Evolutionary conservation across 257 asterid genomes (phyloP).

Genomic region (Lycium barbarum): DNA sequence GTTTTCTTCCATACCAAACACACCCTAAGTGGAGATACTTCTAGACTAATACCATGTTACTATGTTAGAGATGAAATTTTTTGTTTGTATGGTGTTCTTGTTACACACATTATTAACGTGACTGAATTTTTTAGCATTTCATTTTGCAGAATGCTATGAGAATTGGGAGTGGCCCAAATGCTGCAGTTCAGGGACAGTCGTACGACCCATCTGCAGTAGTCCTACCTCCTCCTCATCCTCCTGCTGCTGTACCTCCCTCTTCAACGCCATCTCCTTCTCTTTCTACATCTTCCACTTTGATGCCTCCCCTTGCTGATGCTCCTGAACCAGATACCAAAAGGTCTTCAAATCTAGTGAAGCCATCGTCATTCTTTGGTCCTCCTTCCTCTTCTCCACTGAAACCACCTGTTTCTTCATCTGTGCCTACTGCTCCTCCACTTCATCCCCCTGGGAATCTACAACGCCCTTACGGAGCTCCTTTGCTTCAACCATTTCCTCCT

Average conservation of each 20-base stretch:
- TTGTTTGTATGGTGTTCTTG: constrained; percentile 10
- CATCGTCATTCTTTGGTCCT: constrained; percentile 78
- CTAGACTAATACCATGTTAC: not conserved
- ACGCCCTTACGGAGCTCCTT: constrained; percentile 84
- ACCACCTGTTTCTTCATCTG: constrained; percentile 73
- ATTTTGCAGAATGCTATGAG: constrained; percentile 67
- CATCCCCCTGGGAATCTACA: constrained; percentile 62
- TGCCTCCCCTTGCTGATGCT: constrained; percentile 63
- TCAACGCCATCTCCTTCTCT: constrained; percentile 49
- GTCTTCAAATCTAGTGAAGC: constrained; percentile 79
- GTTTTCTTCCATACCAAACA: too few relatives aligned
- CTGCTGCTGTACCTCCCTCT: constrained; percentile 50
- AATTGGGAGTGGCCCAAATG: constrained; percentile 58
- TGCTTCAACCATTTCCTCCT: constrained; percentile 99
- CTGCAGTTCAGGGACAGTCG: constrained; percentile 56
- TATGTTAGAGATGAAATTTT: not conserved
- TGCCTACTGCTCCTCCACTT: constrained; percentile 82
- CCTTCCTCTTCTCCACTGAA: constrained; percentile 66
- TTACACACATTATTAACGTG: not conserved
- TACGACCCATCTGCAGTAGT: constrained; percentile 51
- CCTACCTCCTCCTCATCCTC: constrained; percentile 55
- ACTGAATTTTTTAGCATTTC: constrained; percentile 2
- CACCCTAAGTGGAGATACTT: not conserved
- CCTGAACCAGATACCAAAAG: constrained; percentile 51
- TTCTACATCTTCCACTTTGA: constrained; percentile 57